Conservation (phyloP, 495 filamentous ascomycete genomes). For the Aspergillus bertholletiae region DNA sequence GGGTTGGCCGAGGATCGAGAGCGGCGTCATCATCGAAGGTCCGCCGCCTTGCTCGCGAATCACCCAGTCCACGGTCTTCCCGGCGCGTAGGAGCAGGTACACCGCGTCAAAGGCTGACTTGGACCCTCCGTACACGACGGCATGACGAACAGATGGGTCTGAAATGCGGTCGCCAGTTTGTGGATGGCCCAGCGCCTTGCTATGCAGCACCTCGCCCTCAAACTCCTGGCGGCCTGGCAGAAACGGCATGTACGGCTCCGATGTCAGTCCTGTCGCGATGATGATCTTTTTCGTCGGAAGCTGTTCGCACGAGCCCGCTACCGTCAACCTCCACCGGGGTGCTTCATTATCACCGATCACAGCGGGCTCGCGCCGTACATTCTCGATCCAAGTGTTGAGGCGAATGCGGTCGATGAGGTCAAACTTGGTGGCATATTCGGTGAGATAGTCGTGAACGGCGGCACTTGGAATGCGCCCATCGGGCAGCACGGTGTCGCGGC, state of each 20-base stretch:
- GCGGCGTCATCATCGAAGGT: slow-evolving; percentile 21
- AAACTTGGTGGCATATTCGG: neutral
- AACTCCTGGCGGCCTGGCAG: neutral
- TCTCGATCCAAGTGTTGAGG: neutral
- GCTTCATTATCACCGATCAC: too few species aligned
- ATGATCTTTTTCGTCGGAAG: neutral
- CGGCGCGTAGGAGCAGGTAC: slow-evolving; percentile 19
- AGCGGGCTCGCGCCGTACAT: neutral
- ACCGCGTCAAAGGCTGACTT: slow-evolving; percentile 27
- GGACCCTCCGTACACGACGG: slow-evolving; percentile 19
- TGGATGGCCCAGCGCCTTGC: neutral
- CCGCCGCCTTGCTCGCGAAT: slow-evolving; percentile 65
- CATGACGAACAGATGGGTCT: slow-evolving; percentile 7
- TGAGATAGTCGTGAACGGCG: neutral
- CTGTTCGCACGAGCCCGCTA: neutral
- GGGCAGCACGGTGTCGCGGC: neutral
- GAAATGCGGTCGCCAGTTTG: neutral
- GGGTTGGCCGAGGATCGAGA: neutral
- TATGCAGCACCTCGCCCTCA: neutral
- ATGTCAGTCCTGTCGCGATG: neutral
- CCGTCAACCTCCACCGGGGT: neutral
- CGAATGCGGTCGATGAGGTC: neutral
- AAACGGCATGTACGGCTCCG: neutral
- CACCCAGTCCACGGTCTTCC: slow-evolving; percentile 60
- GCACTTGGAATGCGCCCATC: neutral